Conservation (phyloP, 495 filamentous ascomycete genomes). For the Aspergillus bertholletiae region DNA sequence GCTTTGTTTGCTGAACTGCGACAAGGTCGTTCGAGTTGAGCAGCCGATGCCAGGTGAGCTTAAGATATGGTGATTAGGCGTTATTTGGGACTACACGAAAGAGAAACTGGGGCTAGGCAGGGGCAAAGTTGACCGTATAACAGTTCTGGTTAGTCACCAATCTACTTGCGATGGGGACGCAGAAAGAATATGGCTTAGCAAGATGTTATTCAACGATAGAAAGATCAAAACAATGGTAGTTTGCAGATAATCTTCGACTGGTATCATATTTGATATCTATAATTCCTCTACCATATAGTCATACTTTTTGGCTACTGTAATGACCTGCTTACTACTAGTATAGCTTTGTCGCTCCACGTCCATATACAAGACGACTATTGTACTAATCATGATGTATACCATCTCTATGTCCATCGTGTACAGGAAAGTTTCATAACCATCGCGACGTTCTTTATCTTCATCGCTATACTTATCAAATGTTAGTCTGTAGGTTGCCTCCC, state of each 20-base stretch:
- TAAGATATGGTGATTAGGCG: constrained; percentile 44
- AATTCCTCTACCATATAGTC: too few relatives aligned
- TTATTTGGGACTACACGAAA: too few relatives aligned
- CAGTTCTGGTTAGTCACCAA: too few relatives aligned
- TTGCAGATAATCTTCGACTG: too few relatives aligned
- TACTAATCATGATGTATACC: not conserved
- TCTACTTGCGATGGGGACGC: too few relatives aligned
- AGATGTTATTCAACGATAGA: too few relatives aligned
- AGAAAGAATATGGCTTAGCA: too few relatives aligned
- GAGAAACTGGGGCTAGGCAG: too few relatives aligned
- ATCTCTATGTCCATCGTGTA: not conserved
- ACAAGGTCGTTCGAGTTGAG: constrained; percentile 59
- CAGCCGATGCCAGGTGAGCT: constrained; percentile 34
- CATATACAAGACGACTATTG: constrained; percentile 5
- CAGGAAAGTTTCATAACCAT: constrained; percentile 2
- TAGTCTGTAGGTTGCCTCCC: constrained; percentile 9
- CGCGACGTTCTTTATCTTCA: constrained; percentile 3
- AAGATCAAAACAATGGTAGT: too few relatives aligned
- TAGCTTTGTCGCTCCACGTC: not conserved
- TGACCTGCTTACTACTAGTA: constrained; percentile 1
- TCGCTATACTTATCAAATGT: constrained; percentile 16
- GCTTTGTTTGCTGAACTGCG: constrained; percentile 61
- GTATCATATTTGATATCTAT: too few relatives aligned
- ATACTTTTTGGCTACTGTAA: too few relatives aligned
- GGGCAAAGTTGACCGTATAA: too few relatives aligned